Percentiles rank a stretch among this genome's conserved stretches.
Conservation (phyloP, 306 rosid genomes). For the Biancaea sappan region DNA sequence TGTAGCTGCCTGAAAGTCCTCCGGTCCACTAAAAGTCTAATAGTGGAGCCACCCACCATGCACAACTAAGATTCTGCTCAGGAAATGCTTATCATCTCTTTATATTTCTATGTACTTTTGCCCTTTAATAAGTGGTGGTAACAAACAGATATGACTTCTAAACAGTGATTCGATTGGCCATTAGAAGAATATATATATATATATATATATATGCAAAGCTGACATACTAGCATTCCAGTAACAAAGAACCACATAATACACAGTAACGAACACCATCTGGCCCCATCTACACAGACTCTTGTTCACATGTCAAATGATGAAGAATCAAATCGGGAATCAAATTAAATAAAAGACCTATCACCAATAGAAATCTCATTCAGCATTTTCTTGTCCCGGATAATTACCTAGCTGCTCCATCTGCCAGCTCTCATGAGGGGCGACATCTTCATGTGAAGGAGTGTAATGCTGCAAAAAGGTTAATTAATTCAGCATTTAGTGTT, state of each 20-base stretch:
- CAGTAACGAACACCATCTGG: conserved; percentile 44
- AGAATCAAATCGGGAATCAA: conserved; percentile 55
- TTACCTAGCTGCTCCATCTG: conserved; percentile 70
- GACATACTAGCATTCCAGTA: conserved; percentile 39
- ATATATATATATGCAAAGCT: conserved; percentile 32
- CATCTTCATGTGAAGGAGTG: conserved; percentile 65
- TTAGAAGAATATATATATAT: conserved; percentile 25
- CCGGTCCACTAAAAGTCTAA: conserved; percentile 37
- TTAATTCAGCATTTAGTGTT: conserved; percentile 28
- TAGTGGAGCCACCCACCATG: conserved; percentile 53
- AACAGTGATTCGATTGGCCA: conserved; percentile 48
- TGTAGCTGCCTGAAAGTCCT: conserved; percentile 26
- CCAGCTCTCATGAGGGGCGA: conserved; percentile 89
- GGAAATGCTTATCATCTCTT: conserved; percentile 42
- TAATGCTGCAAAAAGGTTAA: conserved; percentile 63
- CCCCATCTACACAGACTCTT: conserved; percentile 51
- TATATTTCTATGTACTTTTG: conserved; percentile 40
- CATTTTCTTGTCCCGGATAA: conserved; percentile 57
- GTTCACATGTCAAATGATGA: conserved; percentile 55
- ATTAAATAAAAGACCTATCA: conserved; percentile 39
- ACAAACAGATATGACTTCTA: conserved; percentile 46
- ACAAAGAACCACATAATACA: conserved; percentile 45
- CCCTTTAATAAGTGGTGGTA: conserved; percentile 53
- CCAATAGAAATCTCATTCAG: conserved; percentile 46
- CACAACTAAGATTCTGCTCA: conserved; percentile 45